Evolutionary conservation across 257 asterid genomes (phyloP), one percentile per base, ranked within the genome.

Genomic region (Lantana camara): DNA sequence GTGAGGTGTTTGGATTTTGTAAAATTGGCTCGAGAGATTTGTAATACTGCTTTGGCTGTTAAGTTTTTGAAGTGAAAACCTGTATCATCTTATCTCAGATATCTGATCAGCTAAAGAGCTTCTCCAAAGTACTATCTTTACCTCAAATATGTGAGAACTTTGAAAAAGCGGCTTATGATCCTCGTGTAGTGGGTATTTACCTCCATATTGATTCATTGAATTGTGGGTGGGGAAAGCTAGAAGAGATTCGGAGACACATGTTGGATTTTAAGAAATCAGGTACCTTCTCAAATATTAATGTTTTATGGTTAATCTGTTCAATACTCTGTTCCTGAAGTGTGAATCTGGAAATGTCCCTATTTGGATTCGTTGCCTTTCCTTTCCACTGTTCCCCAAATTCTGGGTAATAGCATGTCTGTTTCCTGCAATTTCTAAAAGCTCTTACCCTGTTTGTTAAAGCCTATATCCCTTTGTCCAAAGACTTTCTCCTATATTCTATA

Each of bases 181-280:
- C 93, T 67, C 92, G 95, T 37, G 76, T 87, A 35, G 73, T 71
- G 68, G 95, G 88, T 66, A 72, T 87, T 50, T 87, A 79, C 69
- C 90, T 87, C 59, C 93, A 87, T 57, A 84, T 87, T 50, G 95
- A 82, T 57, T 73, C 80, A 4, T 70, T 87, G 79, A 75, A 47
- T 32, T 82, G 90, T 75, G 95, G 95, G 30, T 87, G 95, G 95
- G 95, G 88, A 14, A 87, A 87, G 80, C 88, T 82, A 72, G 95
- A 87, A 60, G 95, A 87, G 73, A 82, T 87, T 60, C 79, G 86
- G 68, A 82, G 95, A 82, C 90, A 83, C 50, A 75, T 87, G 21
- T 73, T 85, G 73, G 81, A 82, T 61, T 87, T 80, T 70, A 85
- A 67, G 69, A 85, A 82, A 77, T 87, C 95, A 82, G 95, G 95